Evolutionary conservation across 2,329 filamentous ascomycete genomes (phyloP), one percentile per base, ranked within the genome.

Genomic region (Fusarium graminum): DNA sequence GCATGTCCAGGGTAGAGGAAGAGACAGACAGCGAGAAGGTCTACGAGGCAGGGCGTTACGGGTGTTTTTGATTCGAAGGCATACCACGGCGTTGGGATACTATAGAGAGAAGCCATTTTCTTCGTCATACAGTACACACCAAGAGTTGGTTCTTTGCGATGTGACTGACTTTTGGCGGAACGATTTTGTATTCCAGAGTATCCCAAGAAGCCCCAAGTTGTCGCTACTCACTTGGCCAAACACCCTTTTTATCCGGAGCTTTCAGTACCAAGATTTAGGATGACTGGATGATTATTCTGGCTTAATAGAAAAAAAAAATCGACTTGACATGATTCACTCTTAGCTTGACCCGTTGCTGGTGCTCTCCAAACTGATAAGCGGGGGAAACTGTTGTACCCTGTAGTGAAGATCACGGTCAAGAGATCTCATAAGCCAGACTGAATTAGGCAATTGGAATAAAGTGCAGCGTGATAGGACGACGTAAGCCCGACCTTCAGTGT

Each of bases 11-110:
- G 16, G 39, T 30, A 29, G 17, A 32, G 17, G 25, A 36, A 49
- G 19, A 39, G 29, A 45, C 43, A 45, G 39, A 49, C 47, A 45
- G 51, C 41, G 50, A 55, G 43, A 44, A 60, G 52, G 53, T 60
- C 57, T 54, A 65, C 52, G 40, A 67, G 64, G 49, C 49, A 63
- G 64, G 65, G 65, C 65, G 65, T 68, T 68, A 53, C 65, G 64
- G 65, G 65, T 68, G 65, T 68, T 68, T 65, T 63, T 68, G 64
- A 54, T 68, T 68, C 60, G 64, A 68, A 68, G 65, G 65, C 65
- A 68, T 68, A 68, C 65, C 65, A 68, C 64, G 65, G 65, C 65
- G 52, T 68, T 68, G 65, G 65, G 60, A 68, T 65, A 68, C 60
- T 65, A 61, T 55, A 68, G 60, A 68, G 51, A 64, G 53, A 61